phyloP scores from a whole-genome alignment of 441 rosid genomes.

The Erodium chrysanthum region DNA sequence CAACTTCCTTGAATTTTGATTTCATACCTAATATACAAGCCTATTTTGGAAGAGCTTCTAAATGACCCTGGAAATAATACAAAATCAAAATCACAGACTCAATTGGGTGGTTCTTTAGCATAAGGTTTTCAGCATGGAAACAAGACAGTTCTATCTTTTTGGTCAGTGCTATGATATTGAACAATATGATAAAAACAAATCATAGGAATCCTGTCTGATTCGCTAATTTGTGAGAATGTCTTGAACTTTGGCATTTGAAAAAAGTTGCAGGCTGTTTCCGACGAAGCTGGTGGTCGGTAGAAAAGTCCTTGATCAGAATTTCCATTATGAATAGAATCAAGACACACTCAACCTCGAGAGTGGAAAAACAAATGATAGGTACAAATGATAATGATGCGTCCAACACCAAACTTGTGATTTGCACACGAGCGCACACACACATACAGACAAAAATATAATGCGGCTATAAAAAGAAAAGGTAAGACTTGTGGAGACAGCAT shows the following conservation, averaged over 20 bases:
- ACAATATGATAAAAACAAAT: background rate
- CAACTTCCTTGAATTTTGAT: background rate
- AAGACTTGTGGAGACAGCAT: background rate
- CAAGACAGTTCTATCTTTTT: background rate
- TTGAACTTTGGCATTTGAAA: too few species aligned
- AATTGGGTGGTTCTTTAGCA: background rate
- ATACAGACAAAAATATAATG: too few species aligned
- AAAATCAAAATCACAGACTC: background rate
- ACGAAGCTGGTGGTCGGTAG: too few species aligned
- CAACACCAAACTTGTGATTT: too few species aligned
- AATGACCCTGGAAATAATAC: background rate
- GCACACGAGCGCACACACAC: background rate
- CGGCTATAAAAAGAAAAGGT: background rate
- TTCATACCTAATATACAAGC: background rate
- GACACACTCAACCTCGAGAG: too few species aligned
- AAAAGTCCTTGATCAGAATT: too few species aligned
- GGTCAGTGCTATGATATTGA: background rate
- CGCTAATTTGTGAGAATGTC: too few species aligned
- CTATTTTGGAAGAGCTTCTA: background rate
- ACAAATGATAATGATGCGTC: too few species aligned
- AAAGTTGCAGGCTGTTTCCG: too few species aligned
- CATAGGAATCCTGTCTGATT: background rate
- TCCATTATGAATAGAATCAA: too few species aligned
- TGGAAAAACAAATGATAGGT: too few species aligned
- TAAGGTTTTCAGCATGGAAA: background rate